A percentile compares a stretch with the other conserved stretches of the same genome.
phyloP scores from a whole-genome alignment of 2,329 filamentous ascomycete genomes.

The Aspergillus ustus region DNA sequence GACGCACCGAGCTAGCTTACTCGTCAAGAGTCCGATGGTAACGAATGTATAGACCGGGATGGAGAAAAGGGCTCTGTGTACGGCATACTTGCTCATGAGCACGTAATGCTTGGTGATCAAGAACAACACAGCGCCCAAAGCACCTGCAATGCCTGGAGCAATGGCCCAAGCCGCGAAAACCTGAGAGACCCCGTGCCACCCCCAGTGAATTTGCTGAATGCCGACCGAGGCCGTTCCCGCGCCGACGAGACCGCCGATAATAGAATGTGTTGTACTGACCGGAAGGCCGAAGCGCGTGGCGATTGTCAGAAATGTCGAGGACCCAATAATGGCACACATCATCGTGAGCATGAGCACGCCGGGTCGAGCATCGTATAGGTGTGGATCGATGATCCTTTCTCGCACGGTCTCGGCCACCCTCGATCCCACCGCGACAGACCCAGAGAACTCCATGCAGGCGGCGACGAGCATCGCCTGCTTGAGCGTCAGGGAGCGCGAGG shows the following conservation, averaged over 20 bases:
- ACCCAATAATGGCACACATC: slow-evolving; percentile 30
- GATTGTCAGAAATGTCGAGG: slow-evolving; percentile 35
- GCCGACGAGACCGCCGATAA: slow-evolving; percentile 35
- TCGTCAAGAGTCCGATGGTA: slow-evolving; percentile 39
- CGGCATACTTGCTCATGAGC: slow-evolving; percentile 50
- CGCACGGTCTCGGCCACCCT: slow-evolving; percentile 46
- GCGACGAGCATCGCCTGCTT: slow-evolving; percentile 54
- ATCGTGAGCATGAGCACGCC: slow-evolving; percentile 39
- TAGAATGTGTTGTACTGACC: slow-evolving; percentile 43
- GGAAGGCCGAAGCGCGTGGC: slow-evolving; percentile 37
- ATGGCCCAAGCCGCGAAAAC: slow-evolving; percentile 52
- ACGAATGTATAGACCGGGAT: slow-evolving; percentile 54
- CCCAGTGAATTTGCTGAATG: slow-evolving; percentile 34
- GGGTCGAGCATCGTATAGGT: slow-evolving; percentile 37
- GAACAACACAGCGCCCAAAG: slow-evolving; percentile 53
- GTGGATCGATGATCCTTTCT: slow-evolving; percentile 43
- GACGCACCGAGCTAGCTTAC: slow-evolving; percentile 55
- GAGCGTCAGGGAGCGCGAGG: slow-evolving; percentile 56
- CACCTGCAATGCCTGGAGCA: slow-evolving; percentile 52
- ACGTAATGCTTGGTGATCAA: slow-evolving; percentile 53
- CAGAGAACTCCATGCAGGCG: slow-evolving; percentile 54
- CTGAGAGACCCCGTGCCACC: slow-evolving; percentile 45
- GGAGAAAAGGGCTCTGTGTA: slow-evolving; percentile 52
- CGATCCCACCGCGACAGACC: slow-evolving; percentile 54
- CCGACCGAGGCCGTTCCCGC: slow-evolving; percentile 11